Percentiles rank a stretch among this genome's conserved stretches.
Evolutionary conservation across 208 protist genomes (phyloP).

Genomic region (Pavlovales sp.): DNA sequence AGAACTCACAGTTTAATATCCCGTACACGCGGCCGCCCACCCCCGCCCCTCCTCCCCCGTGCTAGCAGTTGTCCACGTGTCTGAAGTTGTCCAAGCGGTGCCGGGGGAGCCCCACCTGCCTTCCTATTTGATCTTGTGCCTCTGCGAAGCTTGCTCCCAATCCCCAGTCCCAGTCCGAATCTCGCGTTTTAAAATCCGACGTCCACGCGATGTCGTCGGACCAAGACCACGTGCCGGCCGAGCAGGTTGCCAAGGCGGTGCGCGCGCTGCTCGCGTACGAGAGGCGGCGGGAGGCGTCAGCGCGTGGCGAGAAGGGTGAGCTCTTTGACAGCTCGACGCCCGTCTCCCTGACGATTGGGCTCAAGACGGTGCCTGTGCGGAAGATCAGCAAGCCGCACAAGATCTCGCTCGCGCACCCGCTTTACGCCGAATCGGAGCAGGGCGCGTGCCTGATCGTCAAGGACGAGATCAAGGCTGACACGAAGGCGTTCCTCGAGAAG

Average conservation of each 20-base stretch:
- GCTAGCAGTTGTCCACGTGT: too few species aligned
- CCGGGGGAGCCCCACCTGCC: too few species aligned
- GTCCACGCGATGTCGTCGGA: too few species aligned
- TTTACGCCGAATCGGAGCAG: not conserved
- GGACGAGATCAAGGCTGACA: not conserved
- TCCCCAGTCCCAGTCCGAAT: too few species aligned
- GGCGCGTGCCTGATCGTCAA: not conserved
- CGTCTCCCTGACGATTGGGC: not conserved
- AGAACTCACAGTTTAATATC: too few species aligned
- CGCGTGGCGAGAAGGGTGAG: not conserved
- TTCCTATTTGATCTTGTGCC: too few species aligned
- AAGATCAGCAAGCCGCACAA: not conserved
- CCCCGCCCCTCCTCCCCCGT: too few species aligned
- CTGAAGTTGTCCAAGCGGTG: too few species aligned
- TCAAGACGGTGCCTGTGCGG: not conserved
- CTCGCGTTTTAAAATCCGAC: too few species aligned
- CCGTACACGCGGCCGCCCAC: too few species aligned
- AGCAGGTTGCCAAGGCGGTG: not conserved
- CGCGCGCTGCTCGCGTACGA: not conserved
- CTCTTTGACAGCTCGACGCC: not conserved
- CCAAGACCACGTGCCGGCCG: too few species aligned
- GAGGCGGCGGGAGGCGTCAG: not conserved
- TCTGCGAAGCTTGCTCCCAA: too few species aligned
- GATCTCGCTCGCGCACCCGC: not conserved
- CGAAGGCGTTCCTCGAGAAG: not conserved